A percentile compares a stretch with the other conserved stretches of the same genome.
Evolutionary conservation across 345 rosid species (phyloP).

Genomic region (Viola odorata): DNA sequence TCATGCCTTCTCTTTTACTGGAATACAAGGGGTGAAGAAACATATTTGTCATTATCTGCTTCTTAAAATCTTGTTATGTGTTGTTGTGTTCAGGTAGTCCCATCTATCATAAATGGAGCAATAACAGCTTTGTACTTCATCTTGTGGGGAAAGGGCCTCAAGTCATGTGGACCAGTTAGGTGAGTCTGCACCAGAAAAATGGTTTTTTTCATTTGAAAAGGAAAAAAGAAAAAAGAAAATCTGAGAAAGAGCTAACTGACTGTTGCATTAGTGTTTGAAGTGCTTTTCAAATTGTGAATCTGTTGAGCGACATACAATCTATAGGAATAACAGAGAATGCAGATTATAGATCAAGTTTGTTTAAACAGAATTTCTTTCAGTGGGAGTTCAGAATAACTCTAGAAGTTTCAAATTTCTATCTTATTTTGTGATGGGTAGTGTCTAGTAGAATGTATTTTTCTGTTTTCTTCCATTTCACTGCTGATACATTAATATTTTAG

Average conservation of each 20-base stretch:
- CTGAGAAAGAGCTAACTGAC: too few relatives aligned
- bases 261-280: too few relatives aligned
- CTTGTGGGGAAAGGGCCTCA: conserved; percentile 92
- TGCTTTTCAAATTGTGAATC: too few relatives aligned
- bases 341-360: too few relatives aligned
- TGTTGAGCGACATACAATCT: too few relatives aligned
- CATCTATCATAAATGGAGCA: conserved; percentile 84
- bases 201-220: background rate
- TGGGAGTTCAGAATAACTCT: background rate
- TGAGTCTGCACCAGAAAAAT: conserved; percentile 22
- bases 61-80: conserved; percentile 6
- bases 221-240: background rate
- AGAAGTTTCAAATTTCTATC: background rate
- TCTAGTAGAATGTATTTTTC: background rate
- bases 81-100: conserved; percentile 63
- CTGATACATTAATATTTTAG: too few relatives aligned
- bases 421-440: too few relatives aligned
- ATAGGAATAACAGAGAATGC: too few relatives aligned
- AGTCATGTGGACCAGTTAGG: conserved; percentile 94
- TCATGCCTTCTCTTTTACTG: background rate
- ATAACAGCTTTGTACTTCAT: conserved; percentile 89
- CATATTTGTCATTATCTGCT: background rate
- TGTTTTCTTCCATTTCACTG: background rate
- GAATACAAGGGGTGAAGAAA: background rate
- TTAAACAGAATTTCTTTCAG: background rate